Conservation (phyloP, 2,329 filamentous ascomycete species). For the Zymoseptoria brevis region DNA sequence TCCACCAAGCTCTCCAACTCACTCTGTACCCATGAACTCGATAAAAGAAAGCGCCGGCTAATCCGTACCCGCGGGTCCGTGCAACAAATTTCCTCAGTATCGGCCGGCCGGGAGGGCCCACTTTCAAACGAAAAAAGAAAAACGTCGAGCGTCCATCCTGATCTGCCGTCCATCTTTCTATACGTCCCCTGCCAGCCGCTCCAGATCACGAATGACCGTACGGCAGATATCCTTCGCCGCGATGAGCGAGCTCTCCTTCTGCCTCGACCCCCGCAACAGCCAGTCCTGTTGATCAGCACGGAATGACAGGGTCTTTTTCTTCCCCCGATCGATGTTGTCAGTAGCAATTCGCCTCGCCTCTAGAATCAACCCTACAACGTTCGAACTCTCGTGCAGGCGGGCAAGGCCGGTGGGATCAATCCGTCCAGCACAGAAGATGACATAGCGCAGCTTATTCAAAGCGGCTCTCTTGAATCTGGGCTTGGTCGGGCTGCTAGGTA, state of each 20-base stretch:
- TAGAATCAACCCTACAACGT: not conserved
- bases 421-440: not conserved
- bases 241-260: not conserved
- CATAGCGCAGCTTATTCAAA: not conserved
- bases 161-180: not conserved
- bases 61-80: not conserved
- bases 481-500: not conserved
- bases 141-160: not conserved
- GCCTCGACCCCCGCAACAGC: not conserved
- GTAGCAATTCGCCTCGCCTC: not conserved
- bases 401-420: not conserved
- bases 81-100: too few relatives aligned
- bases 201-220: not conserved
- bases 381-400: not conserved
- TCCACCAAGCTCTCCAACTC: not conserved
- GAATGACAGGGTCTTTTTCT: not conserved
- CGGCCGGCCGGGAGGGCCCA: too few relatives aligned
- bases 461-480: not conserved
- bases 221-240: not conserved
- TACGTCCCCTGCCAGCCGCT: not conserved
- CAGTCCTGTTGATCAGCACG: not conserved
- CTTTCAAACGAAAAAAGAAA: not conserved
- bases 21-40: not conserved
- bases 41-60: not conserved
- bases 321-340: not conserved